These are phyloP conservation scores for Tolypocladium nubicola DNA, from an alignment of 2,329 filamentous ascomycete species.

Conservation along the genomic window DNA sequence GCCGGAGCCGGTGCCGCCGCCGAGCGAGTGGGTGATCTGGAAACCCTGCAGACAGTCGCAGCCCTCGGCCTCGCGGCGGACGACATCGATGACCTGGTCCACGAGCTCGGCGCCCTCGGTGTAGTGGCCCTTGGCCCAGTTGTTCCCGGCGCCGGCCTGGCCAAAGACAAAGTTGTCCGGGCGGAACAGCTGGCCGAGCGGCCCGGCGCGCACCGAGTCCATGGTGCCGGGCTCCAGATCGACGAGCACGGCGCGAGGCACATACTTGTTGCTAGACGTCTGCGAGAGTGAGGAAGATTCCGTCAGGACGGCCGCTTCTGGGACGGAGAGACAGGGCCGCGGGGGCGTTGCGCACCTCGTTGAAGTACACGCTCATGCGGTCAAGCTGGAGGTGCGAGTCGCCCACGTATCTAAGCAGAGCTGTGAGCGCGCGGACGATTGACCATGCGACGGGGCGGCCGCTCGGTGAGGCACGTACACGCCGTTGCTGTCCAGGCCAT, in stretches of 20 bases:
- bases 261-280: constrained; percentile 97
- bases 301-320: constrained; percentile 10
- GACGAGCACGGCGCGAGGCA: constrained; percentile 97
- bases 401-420: constrained; percentile 54
- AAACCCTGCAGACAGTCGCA: constrained; percentile 99
- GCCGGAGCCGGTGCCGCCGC: constrained; percentile 99
- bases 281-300: constrained; percentile 22
- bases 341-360: constrained; percentile 38
- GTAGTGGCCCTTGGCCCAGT: constrained; percentile 99
- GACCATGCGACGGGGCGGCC: not conserved
- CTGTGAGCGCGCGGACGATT: not conserved
- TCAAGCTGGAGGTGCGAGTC: constrained; percentile 98
- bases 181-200: constrained; percentile 98
- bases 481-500: constrained; percentile 94
- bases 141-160: constrained; percentile 99
- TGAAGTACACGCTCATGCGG: constrained; percentile 99
- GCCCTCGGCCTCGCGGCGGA: constrained; percentile 96
- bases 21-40: constrained; percentile 99
- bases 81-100: constrained; percentile 95
- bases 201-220: constrained; percentile 96
- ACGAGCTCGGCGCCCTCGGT: constrained; percentile 99
- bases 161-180: constrained; percentile 99
- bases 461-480: constrained; percentile 41
- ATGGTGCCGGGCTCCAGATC: constrained; percentile 99
- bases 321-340: not conserved